Base-by-base conservation (phyloP, 371 early-diverging fungal genomes). In the Apophysomyces trapeziformis region DNA sequence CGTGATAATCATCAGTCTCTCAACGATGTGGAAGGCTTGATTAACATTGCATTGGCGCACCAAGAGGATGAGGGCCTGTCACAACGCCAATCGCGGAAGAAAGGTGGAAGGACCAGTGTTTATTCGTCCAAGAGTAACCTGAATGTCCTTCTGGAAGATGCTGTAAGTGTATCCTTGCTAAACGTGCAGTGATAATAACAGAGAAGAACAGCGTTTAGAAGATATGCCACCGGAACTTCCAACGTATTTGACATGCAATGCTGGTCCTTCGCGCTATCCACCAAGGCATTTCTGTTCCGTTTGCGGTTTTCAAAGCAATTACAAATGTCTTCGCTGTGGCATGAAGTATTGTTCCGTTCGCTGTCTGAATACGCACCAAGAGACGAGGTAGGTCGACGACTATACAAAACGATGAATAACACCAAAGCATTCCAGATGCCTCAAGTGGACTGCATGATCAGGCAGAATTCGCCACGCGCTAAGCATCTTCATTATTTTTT, bases 261-360 rank as follows among this genome's bases (percentile, higher is more conserved):
- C 83, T 38, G 68, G 63, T 5, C 86, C 88, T 0, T 87, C 89
- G 8, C 61, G 66, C 57, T 87, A 86, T 62, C 90, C 90, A 21
- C 75, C 85, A 13, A 74, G 90, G 60, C 81, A 87, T 36, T 88
- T 90, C 67, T 90, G 90, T 60, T 84, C 90, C 0, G 89, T 90
- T 0, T 90, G 90, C 58, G 89, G 90, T 11, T 90, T 82, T 71
- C 73, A 73, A 36, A 87, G 88, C 56, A 64, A 69, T 7, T 89
- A 89, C 73, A 78, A 71, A 37, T 89, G 90, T 50, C 65, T 78
- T 38, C 79, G 79, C 36, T 89, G 90, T 65, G 90, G 90, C 6
- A 87, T 89, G 88, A 83, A 82, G 6, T 89, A 88, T 63, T 89
- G 90, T 47, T 86, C 84, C 38, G 80, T 86, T 3, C 71, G 68